Evolutionary conservation across 148 eudicot genomes (phyloP).

Genomic region (Euryodendron excelsum): DNA sequence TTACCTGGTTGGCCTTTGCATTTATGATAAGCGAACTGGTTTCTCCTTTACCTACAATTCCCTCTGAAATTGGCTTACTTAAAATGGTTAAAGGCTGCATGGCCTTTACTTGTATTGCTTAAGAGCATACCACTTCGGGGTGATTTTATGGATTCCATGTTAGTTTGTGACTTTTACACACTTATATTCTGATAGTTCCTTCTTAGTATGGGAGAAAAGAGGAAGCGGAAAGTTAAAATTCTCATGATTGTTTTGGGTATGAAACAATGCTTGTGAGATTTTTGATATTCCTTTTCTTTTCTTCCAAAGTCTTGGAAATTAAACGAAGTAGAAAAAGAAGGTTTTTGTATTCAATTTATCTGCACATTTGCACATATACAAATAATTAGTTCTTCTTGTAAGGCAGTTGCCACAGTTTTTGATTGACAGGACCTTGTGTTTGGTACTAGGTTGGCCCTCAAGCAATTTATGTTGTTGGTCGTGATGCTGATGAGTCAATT

Average conservation of each 20-base stretch:
- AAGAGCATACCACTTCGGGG: background rate
- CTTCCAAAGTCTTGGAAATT: background rate
- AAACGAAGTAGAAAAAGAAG: background rate
- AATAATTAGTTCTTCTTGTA: constrained; percentile 5
- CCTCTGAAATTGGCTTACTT: background rate
- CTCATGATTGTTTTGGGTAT: background rate
- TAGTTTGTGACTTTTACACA: background rate
- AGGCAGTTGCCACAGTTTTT: constrained; percentile 14
- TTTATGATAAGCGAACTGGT: too few species aligned
- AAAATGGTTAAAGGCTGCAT: background rate
- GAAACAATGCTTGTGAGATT: background rate
- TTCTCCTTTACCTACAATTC: background rate
- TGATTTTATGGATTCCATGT: background rate
- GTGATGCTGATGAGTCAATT: constrained; percentile 87
- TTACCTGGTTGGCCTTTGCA: background rate
- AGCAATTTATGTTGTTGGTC: constrained; percentile 98
- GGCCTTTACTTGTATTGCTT: background rate
- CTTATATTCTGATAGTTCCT: background rate
- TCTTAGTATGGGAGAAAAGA: constrained; percentile 8
- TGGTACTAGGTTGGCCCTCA: constrained; percentile 93
- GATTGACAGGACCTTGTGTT: constrained; percentile 29
- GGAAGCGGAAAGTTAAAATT: background rate
- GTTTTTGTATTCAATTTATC: background rate
- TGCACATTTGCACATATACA: background rate
- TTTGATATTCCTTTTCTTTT: background rate